phyloP scores from a whole-genome alignment of 2,329 filamentous ascomycete genomes.

The Tolypocladium tundrense region DNA sequence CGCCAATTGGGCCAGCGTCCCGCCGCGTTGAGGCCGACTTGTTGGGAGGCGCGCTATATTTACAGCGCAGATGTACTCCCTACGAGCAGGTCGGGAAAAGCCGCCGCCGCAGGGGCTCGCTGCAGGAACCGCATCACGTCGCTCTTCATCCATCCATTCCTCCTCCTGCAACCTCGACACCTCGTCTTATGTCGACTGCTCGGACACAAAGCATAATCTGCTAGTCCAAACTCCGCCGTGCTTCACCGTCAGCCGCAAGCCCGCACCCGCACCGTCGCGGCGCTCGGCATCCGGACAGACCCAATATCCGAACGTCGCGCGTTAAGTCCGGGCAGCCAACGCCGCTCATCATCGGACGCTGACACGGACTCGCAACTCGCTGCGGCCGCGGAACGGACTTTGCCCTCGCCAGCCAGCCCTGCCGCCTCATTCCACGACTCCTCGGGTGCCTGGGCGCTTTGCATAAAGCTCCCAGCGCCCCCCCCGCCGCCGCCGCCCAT shows the following conservation, averaged over 20 bases:
- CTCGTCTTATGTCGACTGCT: not conserved
- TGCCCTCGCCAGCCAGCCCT: not conserved
- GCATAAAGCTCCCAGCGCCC: conserved; percentile 1
- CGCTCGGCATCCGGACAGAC: conserved; percentile 5
- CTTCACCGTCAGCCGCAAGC: not conserved
- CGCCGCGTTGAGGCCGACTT: not conserved
- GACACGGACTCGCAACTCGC: not conserved
- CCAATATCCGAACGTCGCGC: conserved; percentile 7
- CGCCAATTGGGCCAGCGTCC: not conserved
- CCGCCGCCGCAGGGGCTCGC: not conserved
- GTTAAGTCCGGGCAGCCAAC: conserved; percentile 7
- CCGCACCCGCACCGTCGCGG: not conserved
- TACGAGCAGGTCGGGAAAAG: not conserved
- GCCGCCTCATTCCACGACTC: not conserved
- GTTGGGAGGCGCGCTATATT: not conserved
- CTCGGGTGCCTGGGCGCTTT: not conserved
- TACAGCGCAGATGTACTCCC: not conserved
- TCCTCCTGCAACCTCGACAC: not conserved
- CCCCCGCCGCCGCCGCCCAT: conserved; percentile 20
- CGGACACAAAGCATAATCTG: not conserved
- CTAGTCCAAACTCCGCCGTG: not conserved
- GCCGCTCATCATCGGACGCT: not conserved
- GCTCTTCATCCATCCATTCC: not conserved
- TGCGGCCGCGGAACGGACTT: not conserved
- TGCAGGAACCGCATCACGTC: not conserved